These are phyloP conservation scores for Drosera capensis DNA, from an alignment of 148 eudicot genomes.

Conservation along the genomic window DNA sequence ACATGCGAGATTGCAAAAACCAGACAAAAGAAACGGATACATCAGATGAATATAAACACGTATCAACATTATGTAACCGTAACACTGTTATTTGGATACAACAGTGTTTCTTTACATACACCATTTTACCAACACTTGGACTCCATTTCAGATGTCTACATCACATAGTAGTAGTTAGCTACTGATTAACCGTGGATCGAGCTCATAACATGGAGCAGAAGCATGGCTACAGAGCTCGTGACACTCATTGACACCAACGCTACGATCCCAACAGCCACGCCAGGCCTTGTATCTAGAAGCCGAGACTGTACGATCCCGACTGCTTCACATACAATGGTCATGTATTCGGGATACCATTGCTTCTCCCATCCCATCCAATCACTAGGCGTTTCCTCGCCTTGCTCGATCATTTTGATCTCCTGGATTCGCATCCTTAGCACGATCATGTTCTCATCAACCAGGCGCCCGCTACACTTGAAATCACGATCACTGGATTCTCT, in stretches of 20 bases:
- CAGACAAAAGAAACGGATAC: no score
- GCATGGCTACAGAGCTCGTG: slow-evolving; percentile 16
- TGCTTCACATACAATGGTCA: slow-evolving; percentile 18
- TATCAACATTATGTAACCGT: no score
- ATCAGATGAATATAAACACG: no score
- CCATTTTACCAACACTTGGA: no score
- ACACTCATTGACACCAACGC: slow-evolving; percentile 19
- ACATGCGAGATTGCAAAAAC: no score
- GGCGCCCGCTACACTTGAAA: slow-evolving; percentile 7
- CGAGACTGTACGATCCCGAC: slow-evolving; percentile 23
- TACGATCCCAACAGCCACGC: slow-evolving; percentile 24
- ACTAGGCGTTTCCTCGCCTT: slow-evolving; percentile 23
- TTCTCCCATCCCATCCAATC: slow-evolving; percentile 54
- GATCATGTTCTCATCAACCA: slow-evolving; percentile 34
- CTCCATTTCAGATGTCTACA: no score
- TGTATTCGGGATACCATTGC: slow-evolving; percentile 19
- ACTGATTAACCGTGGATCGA: no score
- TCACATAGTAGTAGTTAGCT: no score
- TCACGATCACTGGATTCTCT: neutral
- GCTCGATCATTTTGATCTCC: slow-evolving; percentile 30
- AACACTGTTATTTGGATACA: no score
- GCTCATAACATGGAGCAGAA: neutral
- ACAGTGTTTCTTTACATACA: no score
- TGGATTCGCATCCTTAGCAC: slow-evolving; percentile 29
- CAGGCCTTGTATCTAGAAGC: slow-evolving; percentile 27